phyloP scores from a whole-genome alignment of 2,329 filamentous ascomycete species.

The Cyphellophora attinorum region DNA sequence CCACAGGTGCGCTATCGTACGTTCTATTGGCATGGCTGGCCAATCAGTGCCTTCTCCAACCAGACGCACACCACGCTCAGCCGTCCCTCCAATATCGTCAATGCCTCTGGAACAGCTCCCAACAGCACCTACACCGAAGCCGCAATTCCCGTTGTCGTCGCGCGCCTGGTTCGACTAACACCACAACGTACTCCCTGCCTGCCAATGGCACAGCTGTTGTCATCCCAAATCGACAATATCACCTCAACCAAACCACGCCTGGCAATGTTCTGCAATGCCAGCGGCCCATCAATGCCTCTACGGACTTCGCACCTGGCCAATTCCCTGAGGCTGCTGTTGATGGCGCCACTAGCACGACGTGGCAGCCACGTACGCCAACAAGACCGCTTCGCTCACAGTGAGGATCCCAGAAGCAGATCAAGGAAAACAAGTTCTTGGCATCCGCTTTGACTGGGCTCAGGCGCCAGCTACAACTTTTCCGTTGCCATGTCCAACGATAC shows the following conservation, averaged over 20 bases:
- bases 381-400: conserved; percentile 47
- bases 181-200: conserved; percentile 35
- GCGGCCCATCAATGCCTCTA: conserved; percentile 39
- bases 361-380: conserved; percentile 48
- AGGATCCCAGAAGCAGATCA: conserved; percentile 34
- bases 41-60: conserved; percentile 52
- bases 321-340: conserved; percentile 60
- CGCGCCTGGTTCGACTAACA: conserved; percentile 25
- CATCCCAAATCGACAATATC: conserved; percentile 50
- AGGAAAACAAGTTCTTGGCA: conserved; percentile 26
- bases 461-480: conserved; percentile 45
- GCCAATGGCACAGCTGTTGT: conserved; percentile 44
- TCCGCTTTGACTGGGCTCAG: conserved; percentile 53
- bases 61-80: conserved; percentile 54
- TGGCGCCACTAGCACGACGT: conserved; percentile 56
- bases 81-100: conserved; percentile 34
- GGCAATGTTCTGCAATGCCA: conserved; percentile 59
- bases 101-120: conserved; percentile 37
- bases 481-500: conserved; percentile 46
- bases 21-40: conserved; percentile 58
- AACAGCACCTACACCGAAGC: conserved; percentile 43
- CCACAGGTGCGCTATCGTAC: conserved; percentile 50
- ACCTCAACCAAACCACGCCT: conserved; percentile 41
- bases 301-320: conserved; percentile 50
- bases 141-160: conserved; percentile 51